Conservation (phyloP, 129 eudicot species). For the Calendula officinalis region DNA sequence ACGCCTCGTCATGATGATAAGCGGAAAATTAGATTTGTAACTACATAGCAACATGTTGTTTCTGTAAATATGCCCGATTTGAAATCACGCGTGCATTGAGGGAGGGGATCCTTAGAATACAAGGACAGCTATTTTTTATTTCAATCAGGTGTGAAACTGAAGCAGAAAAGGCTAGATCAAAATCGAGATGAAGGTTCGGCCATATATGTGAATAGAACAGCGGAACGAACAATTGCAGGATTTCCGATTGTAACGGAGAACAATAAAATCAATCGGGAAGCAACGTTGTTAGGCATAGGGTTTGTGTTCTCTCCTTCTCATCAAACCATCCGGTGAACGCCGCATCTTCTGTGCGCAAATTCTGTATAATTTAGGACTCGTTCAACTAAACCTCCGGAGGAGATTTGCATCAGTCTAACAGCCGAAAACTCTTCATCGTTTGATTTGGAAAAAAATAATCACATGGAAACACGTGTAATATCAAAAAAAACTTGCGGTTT, state of each 20-base stretch:
- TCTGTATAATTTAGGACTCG: neutral
- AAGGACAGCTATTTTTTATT: too few species aligned
- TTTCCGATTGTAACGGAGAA: too few species aligned
- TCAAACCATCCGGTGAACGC: neutral
- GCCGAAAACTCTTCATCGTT: too few species aligned
- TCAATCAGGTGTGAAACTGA: too few species aligned
- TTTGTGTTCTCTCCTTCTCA: neutral
- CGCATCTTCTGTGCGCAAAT: conserved; percentile 13
- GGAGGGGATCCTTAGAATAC: neutral
- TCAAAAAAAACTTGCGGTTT: conserved; percentile 11
- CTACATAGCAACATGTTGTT: neutral
- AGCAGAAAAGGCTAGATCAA: too few species aligned
- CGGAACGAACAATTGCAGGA: too few species aligned
- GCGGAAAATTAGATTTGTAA: neutral
- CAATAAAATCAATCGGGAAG: too few species aligned
- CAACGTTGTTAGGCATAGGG: too few species aligned
- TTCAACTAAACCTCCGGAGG: neutral
- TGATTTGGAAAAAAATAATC: conserved; percentile 1
- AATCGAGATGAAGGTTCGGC: too few species aligned
- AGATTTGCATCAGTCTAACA: conserved; percentile 15
- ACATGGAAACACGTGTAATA: conserved; percentile 13
- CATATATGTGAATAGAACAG: too few species aligned
- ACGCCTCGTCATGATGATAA: neutral
- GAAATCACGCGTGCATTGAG: too few species aligned
- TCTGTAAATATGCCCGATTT: neutral